Evolutionary conservation across 1,284 basidiomycete species (phyloP).

Genomic region (Trametes hirsuta): DNA sequence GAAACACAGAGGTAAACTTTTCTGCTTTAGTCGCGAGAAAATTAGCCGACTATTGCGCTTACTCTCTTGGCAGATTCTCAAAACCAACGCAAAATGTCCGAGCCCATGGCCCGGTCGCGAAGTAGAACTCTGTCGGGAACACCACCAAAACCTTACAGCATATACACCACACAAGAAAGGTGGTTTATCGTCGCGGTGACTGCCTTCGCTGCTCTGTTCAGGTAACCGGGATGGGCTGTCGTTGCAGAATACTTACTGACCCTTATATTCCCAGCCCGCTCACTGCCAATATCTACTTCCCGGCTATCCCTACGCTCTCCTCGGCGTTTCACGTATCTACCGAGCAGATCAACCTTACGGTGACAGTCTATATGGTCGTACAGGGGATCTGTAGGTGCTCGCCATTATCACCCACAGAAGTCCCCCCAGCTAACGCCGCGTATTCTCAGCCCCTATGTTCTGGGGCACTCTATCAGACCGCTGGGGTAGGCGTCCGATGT

Average conservation of each 20-base stretch:
- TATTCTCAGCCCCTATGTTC: conserved; percentile 42
- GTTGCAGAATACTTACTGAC: neutral
- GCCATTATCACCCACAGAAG: neutral
- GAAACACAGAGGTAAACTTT: too few species aligned
- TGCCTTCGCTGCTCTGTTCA: conserved; percentile 63
- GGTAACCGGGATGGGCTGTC: conserved; percentile 39
- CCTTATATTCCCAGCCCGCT: conserved; percentile 52
- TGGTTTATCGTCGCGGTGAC: conserved; percentile 67
- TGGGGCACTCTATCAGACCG: conserved; percentile 52
- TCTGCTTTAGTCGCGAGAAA: too few species aligned
- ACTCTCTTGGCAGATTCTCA: too few species aligned
- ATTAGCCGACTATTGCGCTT: too few species aligned
- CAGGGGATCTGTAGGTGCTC: conserved; percentile 63
- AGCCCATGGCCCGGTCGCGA: neutral
- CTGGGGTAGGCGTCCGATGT: conserved; percentile 49
- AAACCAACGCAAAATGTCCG: neutral
- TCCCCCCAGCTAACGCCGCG: neutral
- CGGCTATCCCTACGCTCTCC: conserved; percentile 72
- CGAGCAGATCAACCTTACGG: conserved; percentile 76
- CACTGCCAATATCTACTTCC: conserved; percentile 78
- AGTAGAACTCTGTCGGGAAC: neutral
- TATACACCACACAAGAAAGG: conserved; percentile 62
- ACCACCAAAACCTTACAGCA: conserved; percentile 46
- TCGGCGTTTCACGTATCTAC: conserved; percentile 62
- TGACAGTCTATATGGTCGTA: conserved; percentile 79